Evolutionary conservation across 768 basidiomycete genomes (phyloP).

Genomic region (Boletus edulis): DNA sequence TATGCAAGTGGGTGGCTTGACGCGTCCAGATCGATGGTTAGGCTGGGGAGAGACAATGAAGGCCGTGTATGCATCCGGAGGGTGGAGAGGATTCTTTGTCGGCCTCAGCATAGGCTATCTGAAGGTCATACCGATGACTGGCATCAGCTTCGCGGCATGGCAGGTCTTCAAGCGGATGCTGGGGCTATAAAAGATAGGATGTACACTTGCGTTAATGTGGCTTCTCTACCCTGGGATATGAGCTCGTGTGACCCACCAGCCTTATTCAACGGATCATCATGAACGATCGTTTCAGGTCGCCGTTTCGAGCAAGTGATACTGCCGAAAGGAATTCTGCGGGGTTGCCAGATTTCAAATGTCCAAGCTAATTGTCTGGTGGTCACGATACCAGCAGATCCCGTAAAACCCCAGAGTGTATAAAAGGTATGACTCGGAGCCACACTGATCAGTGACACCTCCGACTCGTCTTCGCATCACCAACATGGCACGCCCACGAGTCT

Average conservation of each 20-base stretch:
- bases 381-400: not conserved
- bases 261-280: not conserved
- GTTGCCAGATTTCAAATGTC: not conserved
- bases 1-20: conserved; percentile 94
- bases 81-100: conserved; percentile 88
- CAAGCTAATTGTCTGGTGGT: not conserved
- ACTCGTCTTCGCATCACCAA: not conserved
- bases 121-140: conserved; percentile 95
- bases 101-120: conserved; percentile 90
- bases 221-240: not conserved
- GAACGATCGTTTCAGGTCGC: not conserved
- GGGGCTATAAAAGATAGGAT: conserved; percentile 24
- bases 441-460: not conserved
- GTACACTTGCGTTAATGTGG: not conserved
- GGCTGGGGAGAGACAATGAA: conserved; percentile 75
- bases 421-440: not conserved
- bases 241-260: not conserved
- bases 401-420: not conserved
- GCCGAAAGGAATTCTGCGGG: not conserved
- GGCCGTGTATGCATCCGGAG: conserved; percentile 62
- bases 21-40: conserved; percentile 72
- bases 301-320: not conserved
- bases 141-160: conserved; percentile 91
- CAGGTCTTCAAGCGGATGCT: conserved; percentile 42
- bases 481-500: conserved; percentile 8